A percentile compares a stretch with the other conserved stretches of the same genome.
Conservation (phyloP, 2,329 filamentous ascomycete species). For the Westerdykella ornata region DNA sequence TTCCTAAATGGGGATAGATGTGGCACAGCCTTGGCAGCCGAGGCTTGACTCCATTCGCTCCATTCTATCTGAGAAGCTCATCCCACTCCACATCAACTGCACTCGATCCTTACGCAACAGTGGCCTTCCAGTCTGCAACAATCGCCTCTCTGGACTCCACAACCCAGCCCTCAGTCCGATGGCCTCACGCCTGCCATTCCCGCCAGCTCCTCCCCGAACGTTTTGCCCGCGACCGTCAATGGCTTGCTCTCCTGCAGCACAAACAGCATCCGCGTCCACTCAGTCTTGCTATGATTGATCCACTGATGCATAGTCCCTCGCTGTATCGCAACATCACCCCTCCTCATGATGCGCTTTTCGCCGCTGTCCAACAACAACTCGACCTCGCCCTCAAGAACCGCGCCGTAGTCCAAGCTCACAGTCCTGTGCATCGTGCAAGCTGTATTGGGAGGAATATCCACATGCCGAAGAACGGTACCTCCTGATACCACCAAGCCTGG, state of each 20-base stretch:
- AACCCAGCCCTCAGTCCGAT: slow-evolving; percentile 20
- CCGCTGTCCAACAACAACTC: slow-evolving; percentile 36
- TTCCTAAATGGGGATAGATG: no score
- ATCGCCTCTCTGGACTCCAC: neutral
- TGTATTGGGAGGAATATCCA: slow-evolving; percentile 34
- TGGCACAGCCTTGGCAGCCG: slow-evolving; percentile 13
- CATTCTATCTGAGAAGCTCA: no score
- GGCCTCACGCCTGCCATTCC: slow-evolving; percentile 34
- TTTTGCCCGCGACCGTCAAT: slow-evolving; percentile 26
- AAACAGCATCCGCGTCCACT: slow-evolving; percentile 36
- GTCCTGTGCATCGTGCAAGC: slow-evolving; percentile 38
- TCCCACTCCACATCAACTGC: neutral
- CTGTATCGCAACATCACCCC: slow-evolving; percentile 37
- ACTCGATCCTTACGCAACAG: neutral
- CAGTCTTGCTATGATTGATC: slow-evolving; percentile 31
- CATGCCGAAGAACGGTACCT: slow-evolving; percentile 43
- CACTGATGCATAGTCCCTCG: slow-evolving; percentile 38
- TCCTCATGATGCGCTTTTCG: slow-evolving; percentile 32
- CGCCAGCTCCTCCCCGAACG: slow-evolving; percentile 29
- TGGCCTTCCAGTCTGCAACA: neutral
- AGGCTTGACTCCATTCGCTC: slow-evolving; percentile 1
- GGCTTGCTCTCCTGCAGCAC: slow-evolving; percentile 34
- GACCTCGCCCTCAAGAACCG: slow-evolving; percentile 36
- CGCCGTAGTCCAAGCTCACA: slow-evolving; percentile 37
- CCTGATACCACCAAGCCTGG: slow-evolving; percentile 47